Conservation (phyloP, 2,329 filamentous ascomycete genomes). For the Fusarium haematococcum region DNA sequence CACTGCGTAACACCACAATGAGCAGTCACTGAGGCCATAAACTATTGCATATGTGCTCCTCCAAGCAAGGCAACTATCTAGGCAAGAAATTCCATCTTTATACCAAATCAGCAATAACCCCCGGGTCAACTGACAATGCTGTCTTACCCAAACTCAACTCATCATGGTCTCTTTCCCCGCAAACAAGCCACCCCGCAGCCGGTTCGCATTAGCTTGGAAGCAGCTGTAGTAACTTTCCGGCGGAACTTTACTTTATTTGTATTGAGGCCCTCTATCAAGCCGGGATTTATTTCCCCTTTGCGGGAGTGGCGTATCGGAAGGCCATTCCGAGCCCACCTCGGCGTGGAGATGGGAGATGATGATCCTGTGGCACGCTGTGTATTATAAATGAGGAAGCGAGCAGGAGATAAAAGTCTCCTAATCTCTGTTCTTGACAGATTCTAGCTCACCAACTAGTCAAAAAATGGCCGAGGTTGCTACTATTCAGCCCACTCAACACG, state of each 20-base stretch:
- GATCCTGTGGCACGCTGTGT: neutral
- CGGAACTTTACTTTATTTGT: slow-evolving; percentile 6
- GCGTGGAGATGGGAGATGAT: neutral
- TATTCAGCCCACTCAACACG: neutral
- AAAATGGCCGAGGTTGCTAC: neutral
- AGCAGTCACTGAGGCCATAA: neutral
- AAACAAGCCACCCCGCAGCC: neutral
- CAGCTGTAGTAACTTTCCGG: neutral
- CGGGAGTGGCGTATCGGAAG: neutral
- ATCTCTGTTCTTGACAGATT: neutral
- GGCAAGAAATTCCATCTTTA: neutral
- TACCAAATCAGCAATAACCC: neutral
- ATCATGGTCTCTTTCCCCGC: neutral
- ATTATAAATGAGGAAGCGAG: neutral
- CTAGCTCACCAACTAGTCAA: neutral
- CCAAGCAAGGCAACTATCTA: neutral
- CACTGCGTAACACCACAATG: neutral
- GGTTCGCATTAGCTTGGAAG: neutral
- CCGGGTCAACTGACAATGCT: neutral
- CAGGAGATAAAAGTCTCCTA: neutral
- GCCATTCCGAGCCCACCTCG: neutral
- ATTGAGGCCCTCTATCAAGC: neutral
- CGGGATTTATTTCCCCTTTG: neutral
- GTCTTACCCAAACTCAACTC: neutral
- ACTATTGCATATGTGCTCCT: neutral